A percentile compares a stretch with the other conserved stretches of the same genome.
Conservation (phyloP, 1,284 basidiomycete species). For the Schizophyllum commune region DNA sequence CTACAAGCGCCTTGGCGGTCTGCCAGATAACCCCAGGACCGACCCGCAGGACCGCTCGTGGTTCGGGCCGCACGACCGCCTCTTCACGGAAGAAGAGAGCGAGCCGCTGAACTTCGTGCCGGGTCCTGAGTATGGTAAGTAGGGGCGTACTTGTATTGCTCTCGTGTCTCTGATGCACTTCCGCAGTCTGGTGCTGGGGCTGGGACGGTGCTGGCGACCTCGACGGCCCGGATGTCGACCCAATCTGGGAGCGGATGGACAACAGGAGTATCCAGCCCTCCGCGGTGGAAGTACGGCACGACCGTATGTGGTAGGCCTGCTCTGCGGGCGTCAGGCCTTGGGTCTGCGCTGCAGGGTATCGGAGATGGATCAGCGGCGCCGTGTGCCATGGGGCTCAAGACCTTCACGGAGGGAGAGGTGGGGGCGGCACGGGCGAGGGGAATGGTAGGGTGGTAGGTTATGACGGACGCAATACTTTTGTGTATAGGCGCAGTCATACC, state of each 20-base stretch:
- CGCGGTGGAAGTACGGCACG: neutral
- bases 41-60: constrained; percentile 93
- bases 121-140: constrained; percentile 83
- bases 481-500: no score
- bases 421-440: no score
- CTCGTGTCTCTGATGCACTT: neutral
- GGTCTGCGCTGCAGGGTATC: no score
- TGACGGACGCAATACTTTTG: no score
- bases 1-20: constrained; percentile 82
- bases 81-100: constrained; percentile 84
- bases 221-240: constrained; percentile 91
- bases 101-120: constrained; percentile 67
- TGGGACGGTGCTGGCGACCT: constrained; percentile 97
- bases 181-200: constrained; percentile 78
- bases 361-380: no score
- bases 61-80: constrained; percentile 91
- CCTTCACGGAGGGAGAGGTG: no score
- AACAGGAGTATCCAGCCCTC: constrained; percentile 29
- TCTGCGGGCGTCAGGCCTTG: neutral
- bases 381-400: no score
- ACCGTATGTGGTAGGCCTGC: neutral
- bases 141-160: neutral
- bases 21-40: constrained; percentile 88
- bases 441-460: no score
- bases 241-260: constrained; percentile 87